Evolutionary conservation across 495 filamentous ascomycete species (phyloP).

Genomic region (Sordaria brevicollis): DNA sequence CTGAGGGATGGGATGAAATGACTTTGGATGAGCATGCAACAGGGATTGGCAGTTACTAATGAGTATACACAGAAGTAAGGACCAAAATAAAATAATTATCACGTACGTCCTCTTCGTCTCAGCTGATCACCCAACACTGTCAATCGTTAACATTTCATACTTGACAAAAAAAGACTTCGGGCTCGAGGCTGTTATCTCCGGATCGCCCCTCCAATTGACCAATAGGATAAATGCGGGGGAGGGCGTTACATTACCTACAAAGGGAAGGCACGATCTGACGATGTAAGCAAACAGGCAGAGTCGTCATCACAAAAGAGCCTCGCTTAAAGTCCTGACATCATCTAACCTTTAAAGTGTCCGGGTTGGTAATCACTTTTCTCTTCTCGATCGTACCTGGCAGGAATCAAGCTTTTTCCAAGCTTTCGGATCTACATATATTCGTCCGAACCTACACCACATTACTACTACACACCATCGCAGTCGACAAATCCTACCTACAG

Average conservation of each 20-base stretch:
- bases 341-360: background rate
- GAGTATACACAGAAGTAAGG: background rate
- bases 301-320: background rate
- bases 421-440: background rate
- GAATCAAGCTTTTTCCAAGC: background rate
- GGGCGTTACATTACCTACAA: background rate
- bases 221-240: background rate
- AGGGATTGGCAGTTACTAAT: no score
- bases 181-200: background rate
- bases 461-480: background rate
- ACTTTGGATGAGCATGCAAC: no score
- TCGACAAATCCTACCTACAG: no score
- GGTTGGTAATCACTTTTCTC: background rate
- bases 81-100: background rate
- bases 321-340: slow-evolving; percentile 1
- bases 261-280: background rate
- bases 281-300: no score
- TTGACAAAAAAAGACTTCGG: background rate
- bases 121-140: background rate
- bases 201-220: background rate
- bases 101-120: background rate
- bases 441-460: background rate
- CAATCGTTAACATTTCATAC: background rate
- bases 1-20: no score
- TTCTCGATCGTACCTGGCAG: background rate